Percentiles rank a stretch among this genome's conserved stretches.
Evolutionary conservation across 2,329 filamentous ascomycete genomes (phyloP).

Genomic region (Botrytis porri): DNA sequence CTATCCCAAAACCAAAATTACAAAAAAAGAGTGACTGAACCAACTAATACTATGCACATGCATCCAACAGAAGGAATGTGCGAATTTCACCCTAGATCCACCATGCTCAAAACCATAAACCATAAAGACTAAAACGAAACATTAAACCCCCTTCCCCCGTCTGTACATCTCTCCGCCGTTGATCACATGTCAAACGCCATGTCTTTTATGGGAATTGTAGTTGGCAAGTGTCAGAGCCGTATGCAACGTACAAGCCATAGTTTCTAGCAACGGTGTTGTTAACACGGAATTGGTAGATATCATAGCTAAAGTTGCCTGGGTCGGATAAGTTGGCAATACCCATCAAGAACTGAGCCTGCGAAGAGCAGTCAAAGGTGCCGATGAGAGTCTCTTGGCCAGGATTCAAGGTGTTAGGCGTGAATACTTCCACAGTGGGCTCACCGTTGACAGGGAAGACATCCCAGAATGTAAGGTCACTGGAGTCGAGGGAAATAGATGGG

Average conservation of each 20-base stretch:
- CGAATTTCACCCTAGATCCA: no score
- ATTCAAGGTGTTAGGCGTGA: not conserved
- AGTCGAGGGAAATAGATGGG: not conserved
- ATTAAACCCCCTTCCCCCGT: not conserved
- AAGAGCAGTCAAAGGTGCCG: not conserved
- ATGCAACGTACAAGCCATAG: slow-evolving; percentile 2
- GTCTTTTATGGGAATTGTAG: no score
- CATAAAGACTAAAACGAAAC: not conserved
- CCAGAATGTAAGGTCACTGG: not conserved
- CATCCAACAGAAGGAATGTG: not conserved
- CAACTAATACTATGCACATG: not conserved
- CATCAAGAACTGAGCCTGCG: not conserved
- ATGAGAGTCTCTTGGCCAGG: not conserved
- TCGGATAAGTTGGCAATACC: not conserved
- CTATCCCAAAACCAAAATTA: not conserved
- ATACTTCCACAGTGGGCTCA: not conserved
- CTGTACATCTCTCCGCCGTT: no score
- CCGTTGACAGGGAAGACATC: not conserved
- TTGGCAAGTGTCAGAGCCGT: not conserved
- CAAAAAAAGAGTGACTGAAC: not conserved
- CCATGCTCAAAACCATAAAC: not conserved
- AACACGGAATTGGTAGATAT: not conserved
- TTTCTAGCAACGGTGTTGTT: not conserved
- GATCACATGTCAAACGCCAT: not conserved
- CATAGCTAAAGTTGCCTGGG: not conserved